Conservation (phyloP, 306 rosid species). For the Argentina anserina region DNA sequence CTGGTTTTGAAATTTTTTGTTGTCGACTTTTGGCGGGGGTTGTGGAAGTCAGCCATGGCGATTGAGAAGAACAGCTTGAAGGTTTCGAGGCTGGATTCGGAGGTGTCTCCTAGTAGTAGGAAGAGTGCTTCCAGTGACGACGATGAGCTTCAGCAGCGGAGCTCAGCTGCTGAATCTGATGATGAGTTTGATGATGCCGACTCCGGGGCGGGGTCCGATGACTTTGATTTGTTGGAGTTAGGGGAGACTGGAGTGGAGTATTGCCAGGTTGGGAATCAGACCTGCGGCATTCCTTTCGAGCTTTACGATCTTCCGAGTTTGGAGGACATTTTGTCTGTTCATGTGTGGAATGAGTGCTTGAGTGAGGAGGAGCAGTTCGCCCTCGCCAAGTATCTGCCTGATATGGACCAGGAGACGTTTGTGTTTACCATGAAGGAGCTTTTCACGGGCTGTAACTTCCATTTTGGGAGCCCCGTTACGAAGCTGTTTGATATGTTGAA, state of each 20-base stretch:
- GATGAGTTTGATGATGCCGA: constrained; percentile 94
- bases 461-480: constrained; percentile 83
- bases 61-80: constrained; percentile 93
- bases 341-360: constrained; percentile 90
- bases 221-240: constrained; percentile 92
- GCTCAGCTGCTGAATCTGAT: constrained; percentile 71
- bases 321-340: constrained; percentile 72
- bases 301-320: constrained; percentile 86
- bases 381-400: constrained; percentile 87
- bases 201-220: constrained; percentile 99
- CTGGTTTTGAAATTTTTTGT: constrained; percentile 19
- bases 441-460: constrained; percentile 70
- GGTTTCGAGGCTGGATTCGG: constrained; percentile 83
- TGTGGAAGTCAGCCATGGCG: constrained; percentile 71
- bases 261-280: constrained; percentile 91
- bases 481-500: constrained; percentile 80
- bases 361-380: constrained; percentile 81
- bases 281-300: constrained; percentile 89
- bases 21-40: no score
- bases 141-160: constrained; percentile 68
- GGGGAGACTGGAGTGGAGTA: constrained; percentile 94
- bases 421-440: constrained; percentile 67
- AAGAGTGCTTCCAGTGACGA: constrained; percentile 88
- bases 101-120: constrained; percentile 72
- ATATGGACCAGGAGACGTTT: constrained; percentile 82